Conservation (phyloP, 768 basidiomycete genomes). For the Collybia sordida region DNA sequence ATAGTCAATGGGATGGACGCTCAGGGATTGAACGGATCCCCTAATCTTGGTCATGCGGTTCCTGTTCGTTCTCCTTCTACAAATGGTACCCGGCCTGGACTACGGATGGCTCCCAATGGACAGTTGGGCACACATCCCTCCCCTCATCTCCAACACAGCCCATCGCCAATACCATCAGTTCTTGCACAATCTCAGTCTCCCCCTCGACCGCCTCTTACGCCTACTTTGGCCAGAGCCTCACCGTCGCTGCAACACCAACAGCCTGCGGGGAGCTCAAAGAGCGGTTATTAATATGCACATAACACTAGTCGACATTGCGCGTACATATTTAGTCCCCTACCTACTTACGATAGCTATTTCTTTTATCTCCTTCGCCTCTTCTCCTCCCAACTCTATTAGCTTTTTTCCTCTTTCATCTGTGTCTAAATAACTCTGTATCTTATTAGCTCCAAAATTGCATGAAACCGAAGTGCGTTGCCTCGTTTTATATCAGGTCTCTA, state of each 20-base stretch:
- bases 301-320: background rate
- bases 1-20: slow-evolving; percentile 32
- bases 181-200: slow-evolving; percentile 48
- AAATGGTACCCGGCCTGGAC: slow-evolving; percentile 49
- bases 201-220: slow-evolving; percentile 47
- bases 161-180: slow-evolving; percentile 42
- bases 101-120: slow-evolving; percentile 31
- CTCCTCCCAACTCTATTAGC: background rate
- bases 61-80: slow-evolving; percentile 53
- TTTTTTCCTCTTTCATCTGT: background rate
- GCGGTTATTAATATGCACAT: slow-evolving; percentile 42
- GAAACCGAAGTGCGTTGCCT: too few species aligned
- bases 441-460: too few species aligned
- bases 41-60: slow-evolving; percentile 33
- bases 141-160: slow-evolving; percentile 48
- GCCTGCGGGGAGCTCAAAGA: slow-evolving; percentile 48
- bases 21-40: slow-evolving; percentile 25
- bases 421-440: too few species aligned
- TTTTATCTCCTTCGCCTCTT: background rate
- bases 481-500: too few species aligned
- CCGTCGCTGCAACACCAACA: slow-evolving; percentile 59
- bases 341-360: background rate
- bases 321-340: background rate
- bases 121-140: slow-evolving; percentile 44
- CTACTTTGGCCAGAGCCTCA: slow-evolving; percentile 52